Base-by-base conservation (phyloP, 2,329 filamentous ascomycete species). In the Blastomyces silverae region DNA sequence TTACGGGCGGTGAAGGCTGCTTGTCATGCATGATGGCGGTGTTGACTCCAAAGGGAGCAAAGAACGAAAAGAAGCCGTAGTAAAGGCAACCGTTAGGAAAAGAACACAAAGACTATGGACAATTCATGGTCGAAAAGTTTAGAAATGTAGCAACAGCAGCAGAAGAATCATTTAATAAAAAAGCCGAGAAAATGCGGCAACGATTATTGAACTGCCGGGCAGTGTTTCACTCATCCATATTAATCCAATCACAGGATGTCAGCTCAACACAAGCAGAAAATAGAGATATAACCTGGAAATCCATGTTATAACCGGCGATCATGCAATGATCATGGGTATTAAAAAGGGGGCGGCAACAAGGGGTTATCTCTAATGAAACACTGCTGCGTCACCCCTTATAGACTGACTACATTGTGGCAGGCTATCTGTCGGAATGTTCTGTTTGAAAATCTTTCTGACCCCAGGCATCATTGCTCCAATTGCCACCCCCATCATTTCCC, bases 371-470 rank as follows among this genome's bases (percentile, higher is more conserved):
- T 7, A 6, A 25, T 15, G 22, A 53, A 17, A 17, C 25, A 8
- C 25, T 28, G 17, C 44, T 20, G 1, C 44, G 15, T 20, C 17
- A 2, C 25, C 22, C 3, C 50, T 53, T n/a, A 13, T 50, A 13
- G 37, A 25, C 50, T 31, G 10, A 25, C 50, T 31, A 17, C 50
- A 3, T 28, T 52, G 22, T 13, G 4, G 50, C 11, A 52, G 25
- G 13, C 15, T 52, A 28, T 31, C 50, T 53, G 50, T 15, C 50
- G 50, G 50, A 17, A 53, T 53, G 7, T 31, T 31, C 15, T 17
- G 50, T 53, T 53, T 53, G 25, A 53, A 53, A 25, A 53, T 53
- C 15, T 53, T 31, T 53, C 50, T 25, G 50, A 53, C 31, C 37
- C 37, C 37, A 39, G 37, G 10, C 37, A 39, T 13, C 37, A 13